Conservation (phyloP, 2,329 filamentous ascomycete genomes). For the Colletotrichum sansevieriae region DNA sequence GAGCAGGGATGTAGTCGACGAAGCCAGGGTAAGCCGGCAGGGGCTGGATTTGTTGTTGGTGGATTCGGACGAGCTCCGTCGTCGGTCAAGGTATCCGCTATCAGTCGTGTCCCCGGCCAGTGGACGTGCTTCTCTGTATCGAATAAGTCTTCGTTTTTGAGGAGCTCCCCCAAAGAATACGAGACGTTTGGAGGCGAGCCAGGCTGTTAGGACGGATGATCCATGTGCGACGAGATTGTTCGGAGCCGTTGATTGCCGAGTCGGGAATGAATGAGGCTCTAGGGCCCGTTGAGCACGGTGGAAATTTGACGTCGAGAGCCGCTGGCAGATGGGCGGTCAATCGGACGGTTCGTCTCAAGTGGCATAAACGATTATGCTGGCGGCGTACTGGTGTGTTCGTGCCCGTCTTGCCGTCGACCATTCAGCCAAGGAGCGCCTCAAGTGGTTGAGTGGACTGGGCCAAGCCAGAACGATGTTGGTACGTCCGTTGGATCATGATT, state of each 20-base stretch:
- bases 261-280: slow-evolving; percentile 35
- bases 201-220: slow-evolving; percentile 35
- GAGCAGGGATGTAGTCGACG: slow-evolving; percentile 5
- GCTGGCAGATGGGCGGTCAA: slow-evolving; percentile 6
- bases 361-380: slow-evolving; percentile 29
- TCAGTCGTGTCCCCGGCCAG: slow-evolving; percentile 31
- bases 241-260: slow-evolving; percentile 32
- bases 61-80: slow-evolving; percentile 38
- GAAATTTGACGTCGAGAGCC: slow-evolving; percentile 11
- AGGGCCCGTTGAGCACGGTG: slow-evolving; percentile 28
- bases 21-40: slow-evolving; percentile 34
- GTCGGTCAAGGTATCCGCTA: slow-evolving; percentile 40
- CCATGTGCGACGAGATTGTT: slow-evolving; percentile 37
- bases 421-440: not conserved
- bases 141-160: slow-evolving; percentile 39
- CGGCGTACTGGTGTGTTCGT: not conserved
- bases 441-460: slow-evolving; percentile 19
- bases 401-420: not conserved
- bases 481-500: slow-evolving; percentile 20
- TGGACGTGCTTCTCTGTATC: slow-evolving; percentile 37
- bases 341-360: slow-evolving; percentile 32
- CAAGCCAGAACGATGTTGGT: slow-evolving; percentile 27
- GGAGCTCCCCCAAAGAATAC: slow-evolving; percentile 34
- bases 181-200: slow-evolving; percentile 35
- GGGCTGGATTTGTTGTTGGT: slow-evolving; percentile 32